Percentiles rank a stretch among this genome's conserved stretches.
Evolutionary conservation across 2,329 filamentous ascomycete genomes (phyloP).

Genomic region (Diplodia seriata): DNA sequence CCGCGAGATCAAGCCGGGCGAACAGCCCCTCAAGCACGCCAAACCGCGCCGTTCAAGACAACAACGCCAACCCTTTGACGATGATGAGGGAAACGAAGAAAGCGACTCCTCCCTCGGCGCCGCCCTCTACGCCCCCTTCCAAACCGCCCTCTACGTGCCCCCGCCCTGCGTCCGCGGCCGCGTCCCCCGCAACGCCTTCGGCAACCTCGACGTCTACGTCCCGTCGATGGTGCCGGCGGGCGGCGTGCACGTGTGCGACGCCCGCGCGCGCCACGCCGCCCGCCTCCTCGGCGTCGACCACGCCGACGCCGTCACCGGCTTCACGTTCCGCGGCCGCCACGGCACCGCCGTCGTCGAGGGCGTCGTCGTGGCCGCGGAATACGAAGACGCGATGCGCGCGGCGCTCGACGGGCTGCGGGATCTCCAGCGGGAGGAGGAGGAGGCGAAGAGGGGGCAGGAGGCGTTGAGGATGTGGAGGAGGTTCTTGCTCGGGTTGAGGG

Average conservation of each 20-base stretch:
- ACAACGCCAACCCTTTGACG: slow-evolving; percentile 31
- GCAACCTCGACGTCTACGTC: slow-evolving; percentile 69
- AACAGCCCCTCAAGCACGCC: slow-evolving; percentile 80
- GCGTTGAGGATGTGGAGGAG: slow-evolving; percentile 65
- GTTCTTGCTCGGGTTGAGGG: slow-evolving; percentile 67
- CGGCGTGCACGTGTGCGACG: slow-evolving; percentile 63
- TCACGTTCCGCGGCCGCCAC: slow-evolving; percentile 82
- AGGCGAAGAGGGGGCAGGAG: slow-evolving; percentile 59
- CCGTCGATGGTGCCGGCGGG: slow-evolving; percentile 69
- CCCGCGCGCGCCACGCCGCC: slow-evolving; percentile 73
- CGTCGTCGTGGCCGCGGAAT: slow-evolving; percentile 75
- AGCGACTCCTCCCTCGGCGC: slow-evolving; percentile 48
- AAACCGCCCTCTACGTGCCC: slow-evolving; percentile 75
- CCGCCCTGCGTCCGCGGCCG: slow-evolving; percentile 76
- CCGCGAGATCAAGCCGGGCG: slow-evolving; percentile 73
- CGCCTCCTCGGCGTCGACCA: slow-evolving; percentile 81
- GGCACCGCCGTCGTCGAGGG: slow-evolving; percentile 85
- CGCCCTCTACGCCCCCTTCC: slow-evolving; percentile 65
- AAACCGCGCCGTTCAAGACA: slow-evolving; percentile 42
- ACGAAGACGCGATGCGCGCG: slow-evolving; percentile 72
- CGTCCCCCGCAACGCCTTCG: slow-evolving; percentile 68
- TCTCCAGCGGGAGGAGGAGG: slow-evolving; percentile 67
- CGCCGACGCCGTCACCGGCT: slow-evolving; percentile 88
- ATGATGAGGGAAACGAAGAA: slow-evolving; percentile 48
- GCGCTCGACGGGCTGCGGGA: slow-evolving; percentile 73